These are phyloP conservation scores for Kazachstania psychrophila DNA, from an alignment of 805 yeast species.

Conservation along the genomic window DNA sequence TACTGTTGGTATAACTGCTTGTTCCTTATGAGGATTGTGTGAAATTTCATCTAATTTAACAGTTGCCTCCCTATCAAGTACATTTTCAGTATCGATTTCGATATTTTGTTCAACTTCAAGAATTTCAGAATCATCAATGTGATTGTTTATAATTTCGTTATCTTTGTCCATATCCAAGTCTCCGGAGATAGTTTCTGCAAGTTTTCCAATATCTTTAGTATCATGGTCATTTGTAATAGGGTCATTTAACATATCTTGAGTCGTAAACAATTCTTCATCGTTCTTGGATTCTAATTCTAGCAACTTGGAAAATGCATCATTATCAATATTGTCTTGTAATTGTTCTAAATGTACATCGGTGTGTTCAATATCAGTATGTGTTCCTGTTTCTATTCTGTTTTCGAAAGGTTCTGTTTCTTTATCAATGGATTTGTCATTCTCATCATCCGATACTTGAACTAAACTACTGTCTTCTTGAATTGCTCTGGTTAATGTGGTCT, in stretches of 20 bases:
- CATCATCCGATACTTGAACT: too few species aligned
- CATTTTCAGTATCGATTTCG: too few species aligned
- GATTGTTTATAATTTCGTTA: background rate
- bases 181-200: constrained; percentile 7
- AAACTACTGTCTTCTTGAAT: too few species aligned
- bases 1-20: too few species aligned
- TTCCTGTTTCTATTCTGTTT: background rate
- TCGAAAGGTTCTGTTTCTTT: background rate
- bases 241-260: constrained; percentile 10
- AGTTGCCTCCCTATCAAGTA: background rate
- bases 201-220: background rate
- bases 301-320: constrained; percentile 26
- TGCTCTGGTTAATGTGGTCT: too few species aligned
- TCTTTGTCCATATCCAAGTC: background rate
- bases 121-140: background rate
- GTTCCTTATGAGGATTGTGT: too few species aligned
- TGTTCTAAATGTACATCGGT: too few species aligned
- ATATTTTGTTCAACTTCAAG: too few species aligned
- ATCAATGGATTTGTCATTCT: too few species aligned
- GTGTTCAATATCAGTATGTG: constrained; percentile 6
- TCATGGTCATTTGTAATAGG: constrained; percentile 1
- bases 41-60: background rate
- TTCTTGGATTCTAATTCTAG: constrained; percentile 27
- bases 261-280: constrained; percentile 17
- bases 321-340: constrained; percentile 20